Evolutionary conservation across 106 monocot genomes (phyloP).

Genomic region (Ottelia alismoides): DNA sequence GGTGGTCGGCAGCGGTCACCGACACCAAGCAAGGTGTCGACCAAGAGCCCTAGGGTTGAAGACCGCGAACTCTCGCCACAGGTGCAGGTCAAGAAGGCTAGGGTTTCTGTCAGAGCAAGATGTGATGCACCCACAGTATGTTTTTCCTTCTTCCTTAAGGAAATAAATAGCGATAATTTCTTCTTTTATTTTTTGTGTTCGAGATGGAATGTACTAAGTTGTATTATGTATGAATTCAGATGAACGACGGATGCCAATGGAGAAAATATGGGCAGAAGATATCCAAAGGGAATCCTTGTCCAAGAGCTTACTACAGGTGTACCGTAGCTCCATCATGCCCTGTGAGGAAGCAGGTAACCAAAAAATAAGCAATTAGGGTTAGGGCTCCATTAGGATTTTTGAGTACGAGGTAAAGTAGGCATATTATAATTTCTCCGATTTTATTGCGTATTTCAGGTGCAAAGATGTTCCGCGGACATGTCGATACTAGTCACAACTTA

Average conservation of each 20-base stretch:
- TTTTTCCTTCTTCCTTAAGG: neutral
- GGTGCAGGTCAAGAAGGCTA: constrained; percentile 4
- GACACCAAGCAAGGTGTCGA: no score
- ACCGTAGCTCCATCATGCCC: constrained; percentile 73
- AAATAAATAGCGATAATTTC: no score
- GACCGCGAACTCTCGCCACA: neutral
- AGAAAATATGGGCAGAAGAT: constrained; percentile 89
- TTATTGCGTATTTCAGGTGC: constrained; percentile 38
- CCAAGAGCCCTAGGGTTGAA: no score
- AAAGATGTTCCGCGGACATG: constrained; percentile 41
- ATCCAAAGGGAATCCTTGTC: constrained; percentile 86
- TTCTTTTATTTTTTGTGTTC: neutral
- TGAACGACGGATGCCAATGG: constrained; percentile 92
- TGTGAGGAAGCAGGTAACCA: constrained; percentile 85
- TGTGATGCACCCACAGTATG: constrained; percentile 3
- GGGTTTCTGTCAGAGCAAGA: constrained; percentile 5
- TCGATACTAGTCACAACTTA: constrained; percentile 36
- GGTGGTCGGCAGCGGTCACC: no score
- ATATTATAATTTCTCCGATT: neutral
- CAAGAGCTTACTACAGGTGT: constrained; percentile 75
- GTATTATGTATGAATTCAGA: constrained; percentile 13
- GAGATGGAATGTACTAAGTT: neutral
- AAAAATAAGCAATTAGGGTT: no score
- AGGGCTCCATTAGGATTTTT: no score
- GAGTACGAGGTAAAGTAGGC: neutral